Base-by-base conservation (phyloP, 176 grass and related monocot species). In the Avena insularis region DNA sequence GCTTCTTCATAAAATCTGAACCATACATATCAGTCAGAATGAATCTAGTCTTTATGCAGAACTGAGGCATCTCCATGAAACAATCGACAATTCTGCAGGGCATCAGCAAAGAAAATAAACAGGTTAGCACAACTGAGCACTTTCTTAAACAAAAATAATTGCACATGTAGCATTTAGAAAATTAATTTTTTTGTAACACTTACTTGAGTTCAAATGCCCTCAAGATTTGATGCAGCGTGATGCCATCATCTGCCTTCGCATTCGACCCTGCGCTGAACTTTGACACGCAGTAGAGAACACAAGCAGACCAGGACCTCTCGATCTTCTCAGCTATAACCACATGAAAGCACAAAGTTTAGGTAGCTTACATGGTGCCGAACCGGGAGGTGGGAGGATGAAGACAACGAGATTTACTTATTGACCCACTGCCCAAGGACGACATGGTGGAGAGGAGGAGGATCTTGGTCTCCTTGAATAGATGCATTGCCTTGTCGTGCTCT, bases 41-140 rank as follows among this genome's bases (percentile, higher is more conserved):
- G 35, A 86, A 87, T 38, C 86, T 86, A 82, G 85, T 86, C 91
- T 98, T 98, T 47, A 94, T 62, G 91, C 96, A 94, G 87, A 98
- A 98, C 87, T 98, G 93, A 16, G 90, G 92, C 80, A n/a, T n/a
- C n/a, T n/a, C 96, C 81, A 94, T 95, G 80, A 98, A 95, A 77
- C 95, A 98, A 54, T 92, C 93, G 31, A 92, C 70, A 58, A 95
- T 90, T 66, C 96, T 98, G 82, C 59, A 90, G 49, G 66, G 80
- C 57, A 80, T 75, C 82, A 78, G 62, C 12, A 84, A 47, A 79
- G 73, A 38, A 54, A 86, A 84, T 38, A 57, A 33, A 68, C 36
- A 75, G 49, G 51, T 75, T 75, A 61, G 55, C 12, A 0, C 58
- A 87, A 84, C 15, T 27, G 19, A 74, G 33, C 29, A 75, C 23